Conservation (phyloP, 768 basidiomycete species). For the Mycena latifolia region DNA sequence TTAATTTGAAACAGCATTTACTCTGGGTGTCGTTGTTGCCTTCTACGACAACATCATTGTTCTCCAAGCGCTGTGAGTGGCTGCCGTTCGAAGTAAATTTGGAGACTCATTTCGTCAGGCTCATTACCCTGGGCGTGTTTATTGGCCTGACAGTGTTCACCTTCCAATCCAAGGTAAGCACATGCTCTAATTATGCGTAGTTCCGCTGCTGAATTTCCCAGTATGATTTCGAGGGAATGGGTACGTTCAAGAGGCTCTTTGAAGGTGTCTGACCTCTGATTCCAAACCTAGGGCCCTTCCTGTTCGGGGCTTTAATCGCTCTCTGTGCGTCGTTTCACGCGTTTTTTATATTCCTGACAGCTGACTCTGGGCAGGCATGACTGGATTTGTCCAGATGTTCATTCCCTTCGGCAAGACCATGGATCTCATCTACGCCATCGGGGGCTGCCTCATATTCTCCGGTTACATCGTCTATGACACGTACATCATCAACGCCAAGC, state of each 20-base stretch:
- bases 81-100: not conserved
- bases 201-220: constrained; percentile 41
- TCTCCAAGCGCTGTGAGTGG: constrained; percentile 84
- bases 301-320: constrained; percentile 88
- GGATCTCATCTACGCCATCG: constrained; percentile 84
- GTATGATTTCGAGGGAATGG: constrained; percentile 97
- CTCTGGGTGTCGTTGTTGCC: constrained; percentile 87
- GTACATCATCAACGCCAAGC: constrained; percentile 86
- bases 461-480: constrained; percentile 95
- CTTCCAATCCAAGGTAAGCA: constrained; percentile 86
- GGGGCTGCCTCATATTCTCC: constrained; percentile 87
- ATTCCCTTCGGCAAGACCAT: constrained; percentile 87
- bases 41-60: constrained; percentile 82
- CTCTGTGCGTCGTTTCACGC: constrained; percentile 61
- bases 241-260: constrained; percentile 34
- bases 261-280: not conserved
- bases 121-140: constrained; percentile 95
- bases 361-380: constrained; percentile 66
- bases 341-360: not conserved
- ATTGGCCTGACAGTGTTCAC: constrained; percentile 95
- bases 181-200: not conserved
- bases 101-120: constrained; percentile 49
- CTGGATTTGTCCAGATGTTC: constrained; percentile 86
- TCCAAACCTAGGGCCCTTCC: constrained; percentile 66
- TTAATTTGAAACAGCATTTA: constrained; percentile 62